phyloP scores from a whole-genome alignment of 2,329 filamentous ascomycete genomes.

The Neoscytalidium dimidiatum region DNA sequence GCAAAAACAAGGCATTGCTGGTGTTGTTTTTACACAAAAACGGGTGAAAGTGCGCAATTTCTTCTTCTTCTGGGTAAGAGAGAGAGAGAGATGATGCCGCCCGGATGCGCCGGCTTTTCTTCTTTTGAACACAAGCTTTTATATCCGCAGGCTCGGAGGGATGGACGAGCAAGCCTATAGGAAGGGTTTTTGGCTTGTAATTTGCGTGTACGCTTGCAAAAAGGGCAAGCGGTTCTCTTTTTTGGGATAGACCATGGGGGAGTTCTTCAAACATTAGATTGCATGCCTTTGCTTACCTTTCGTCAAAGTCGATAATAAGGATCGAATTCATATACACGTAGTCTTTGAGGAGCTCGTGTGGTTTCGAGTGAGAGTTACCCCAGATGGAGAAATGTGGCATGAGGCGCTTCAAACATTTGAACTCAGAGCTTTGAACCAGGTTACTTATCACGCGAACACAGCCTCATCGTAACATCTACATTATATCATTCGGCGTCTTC shows the following conservation, averaged over 20 bases:
- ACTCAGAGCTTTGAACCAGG: too few relatives aligned
- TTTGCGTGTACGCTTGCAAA: neutral
- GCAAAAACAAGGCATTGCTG: slow-evolving; percentile 11
- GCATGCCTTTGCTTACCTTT: neutral
- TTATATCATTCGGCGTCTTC: too few relatives aligned
- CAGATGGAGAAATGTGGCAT: too few relatives aligned
- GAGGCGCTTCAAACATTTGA: too few relatives aligned
- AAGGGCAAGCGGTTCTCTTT: neutral
- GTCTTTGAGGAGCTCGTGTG: neutral
- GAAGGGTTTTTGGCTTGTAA: slow-evolving; percentile 4
- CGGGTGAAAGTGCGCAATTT: neutral
- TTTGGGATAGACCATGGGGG: slow-evolving; percentile 8
- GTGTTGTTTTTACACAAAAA: slow-evolving; percentile 4
- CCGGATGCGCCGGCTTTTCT: slow-evolving; percentile 15
- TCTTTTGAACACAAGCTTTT: slow-evolving; percentile 9
- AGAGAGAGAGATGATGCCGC: slow-evolving; percentile 7
- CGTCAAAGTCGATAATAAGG: neutral
- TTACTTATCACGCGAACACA: too few relatives aligned
- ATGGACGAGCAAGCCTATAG: neutral
- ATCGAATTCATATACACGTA: neutral
- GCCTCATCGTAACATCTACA: too few relatives aligned
- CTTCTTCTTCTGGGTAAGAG: neutral
- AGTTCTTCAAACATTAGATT: slow-evolving; percentile 11
- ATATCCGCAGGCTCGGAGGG: neutral
- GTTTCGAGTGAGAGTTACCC: too few relatives aligned